Evolutionary conservation across 2,329 filamentous ascomycete species (phyloP), one percentile per base, ranked within the genome.

Genomic region (Ceratocystis cubensis): DNA sequence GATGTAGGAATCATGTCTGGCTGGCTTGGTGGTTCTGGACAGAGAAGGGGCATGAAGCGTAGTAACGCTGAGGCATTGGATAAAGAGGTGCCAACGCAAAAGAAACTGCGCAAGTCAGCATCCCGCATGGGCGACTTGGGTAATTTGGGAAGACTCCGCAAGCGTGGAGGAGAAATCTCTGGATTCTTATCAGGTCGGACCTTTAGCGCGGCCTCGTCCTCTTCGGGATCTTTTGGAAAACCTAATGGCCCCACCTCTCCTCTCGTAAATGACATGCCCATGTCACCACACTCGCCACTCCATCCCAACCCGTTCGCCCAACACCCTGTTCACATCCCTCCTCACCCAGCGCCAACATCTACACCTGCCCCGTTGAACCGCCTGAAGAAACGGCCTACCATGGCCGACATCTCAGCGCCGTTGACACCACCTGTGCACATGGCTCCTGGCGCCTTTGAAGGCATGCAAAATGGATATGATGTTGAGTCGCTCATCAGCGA

Each of bases 81-180:
- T 63, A 69, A 73, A 59, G 70, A 73, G 67, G 66, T 66, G 67
- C 70, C 50, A 65, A 72, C 70, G 20, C 72, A 71, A 65, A 82
- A 82, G 76, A 83, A 82, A 72, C 74, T 84, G 62, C 80, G 82
- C 66, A 81, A 81, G 74, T 79, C 77, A 6, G 74, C 78, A 66
- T 77, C 78, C n/a, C 74, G 73, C 64, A 70, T 75, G 13, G 77
- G 77, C 10, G 74, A 79, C 69, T 76, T 81, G 68, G 69, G 75
- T 65, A 66, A 73, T 64, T 67, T 73, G 13, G 73, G 75, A 41
- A 73, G 73, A 44, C 69, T 78, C 33, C 73, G 75, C 48, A 66
- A 72, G 69, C 68, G 71, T 69, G 37, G 70, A 70, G 33, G 69
- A 69, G 71, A 67, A 50, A 33, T 65, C 41, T 63, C 63, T 10